phyloP scores from a whole-genome alignment of 169 alveolate species.

The Plasmodium gaboni region DNA sequence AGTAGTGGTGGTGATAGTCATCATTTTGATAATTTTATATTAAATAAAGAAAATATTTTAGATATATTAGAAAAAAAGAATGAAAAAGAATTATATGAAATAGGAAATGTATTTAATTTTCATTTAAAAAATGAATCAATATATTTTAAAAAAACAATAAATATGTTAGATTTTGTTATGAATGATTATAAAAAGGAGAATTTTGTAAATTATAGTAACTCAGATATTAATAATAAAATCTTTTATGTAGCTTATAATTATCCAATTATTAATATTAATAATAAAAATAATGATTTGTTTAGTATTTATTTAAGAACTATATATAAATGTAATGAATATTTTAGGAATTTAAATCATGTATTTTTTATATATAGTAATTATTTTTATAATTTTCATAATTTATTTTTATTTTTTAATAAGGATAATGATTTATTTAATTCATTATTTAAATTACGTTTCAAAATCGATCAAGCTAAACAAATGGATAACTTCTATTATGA shows the following conservation, averaged over 20 bases:
- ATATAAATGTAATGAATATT: conserved; percentile 36
- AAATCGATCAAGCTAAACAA: conserved; percentile 9
- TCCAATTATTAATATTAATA: conserved; percentile 52
- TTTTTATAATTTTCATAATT: conserved; percentile 45
- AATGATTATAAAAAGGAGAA: conserved; percentile 10
- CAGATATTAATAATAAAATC: conserved; percentile 31
- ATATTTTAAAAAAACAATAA: conserved; percentile 32
- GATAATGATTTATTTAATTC: conserved; percentile 46
- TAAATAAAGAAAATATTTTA: conserved; percentile 11
- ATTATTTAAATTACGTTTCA: conserved; percentile 39
- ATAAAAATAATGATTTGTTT: conserved; percentile 14
- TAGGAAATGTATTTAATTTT: background rate
- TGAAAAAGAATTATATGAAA: conserved; percentile 14
- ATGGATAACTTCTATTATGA: conserved; percentile 17
- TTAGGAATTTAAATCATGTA: conserved; percentile 40
- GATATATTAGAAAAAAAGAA: background rate
- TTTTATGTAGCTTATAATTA: conserved; percentile 28
- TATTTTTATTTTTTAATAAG: conserved; percentile 41
- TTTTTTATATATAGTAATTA: conserved; percentile 49
- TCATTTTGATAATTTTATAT: conserved; percentile 13
- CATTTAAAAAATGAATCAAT: conserved; percentile 11
- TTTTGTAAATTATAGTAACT: conserved; percentile 35
- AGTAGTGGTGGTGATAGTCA: background rate
- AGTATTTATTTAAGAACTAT: conserved; percentile 26
- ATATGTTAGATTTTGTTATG: conserved; percentile 11